Conservation (phyloP, 768 basidiomycete genomes). For the Suillus bovinus region DNA sequence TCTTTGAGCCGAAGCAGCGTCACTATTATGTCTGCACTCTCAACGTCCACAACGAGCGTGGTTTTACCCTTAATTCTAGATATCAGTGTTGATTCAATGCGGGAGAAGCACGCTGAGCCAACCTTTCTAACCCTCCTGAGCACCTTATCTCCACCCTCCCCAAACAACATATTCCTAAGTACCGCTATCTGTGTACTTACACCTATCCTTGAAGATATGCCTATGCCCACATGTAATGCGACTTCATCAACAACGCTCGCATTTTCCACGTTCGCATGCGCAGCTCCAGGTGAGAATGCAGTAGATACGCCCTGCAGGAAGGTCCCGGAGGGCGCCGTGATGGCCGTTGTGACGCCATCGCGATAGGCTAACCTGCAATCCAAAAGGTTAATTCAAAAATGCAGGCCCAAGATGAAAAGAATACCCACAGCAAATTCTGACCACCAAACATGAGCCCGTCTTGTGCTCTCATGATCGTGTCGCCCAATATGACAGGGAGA, state of each 20-base stretch:
- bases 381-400: not conserved
- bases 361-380: slow-evolving; percentile 59
- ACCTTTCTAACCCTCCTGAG: slow-evolving; percentile 20
- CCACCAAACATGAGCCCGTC: slow-evolving; percentile 76
- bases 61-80: slow-evolving; percentile 49
- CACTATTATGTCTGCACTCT: slow-evolving; percentile 74
- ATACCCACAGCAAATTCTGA: slow-evolving; percentile 67
- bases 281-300: slow-evolving; percentile 58
- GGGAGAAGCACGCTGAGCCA: not conserved
- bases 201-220: slow-evolving; percentile 42
- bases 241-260: slow-evolving; percentile 61
- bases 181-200: slow-evolving; percentile 68
- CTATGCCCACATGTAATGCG: slow-evolving; percentile 65
- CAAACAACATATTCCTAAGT: slow-evolving; percentile 59
- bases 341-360: slow-evolving; percentile 64
- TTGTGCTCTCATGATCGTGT: slow-evolving; percentile 58
- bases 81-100: not conserved
- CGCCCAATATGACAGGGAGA: slow-evolving; percentile 49
- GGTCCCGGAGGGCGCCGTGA: slow-evolving; percentile 45
- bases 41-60: slow-evolving; percentile 66
- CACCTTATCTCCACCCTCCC: slow-evolving; percentile 45
- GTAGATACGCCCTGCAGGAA: slow-evolving; percentile 63
- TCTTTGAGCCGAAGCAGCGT: slow-evolving; percentile 67
- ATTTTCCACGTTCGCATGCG: slow-evolving; percentile 51
- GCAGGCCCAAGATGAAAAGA: not conserved